These are phyloP conservation scores for Fereydounia khargensis DNA, from an alignment of 1,284 basidiomycete species.

Conservation along the genomic window DNA sequence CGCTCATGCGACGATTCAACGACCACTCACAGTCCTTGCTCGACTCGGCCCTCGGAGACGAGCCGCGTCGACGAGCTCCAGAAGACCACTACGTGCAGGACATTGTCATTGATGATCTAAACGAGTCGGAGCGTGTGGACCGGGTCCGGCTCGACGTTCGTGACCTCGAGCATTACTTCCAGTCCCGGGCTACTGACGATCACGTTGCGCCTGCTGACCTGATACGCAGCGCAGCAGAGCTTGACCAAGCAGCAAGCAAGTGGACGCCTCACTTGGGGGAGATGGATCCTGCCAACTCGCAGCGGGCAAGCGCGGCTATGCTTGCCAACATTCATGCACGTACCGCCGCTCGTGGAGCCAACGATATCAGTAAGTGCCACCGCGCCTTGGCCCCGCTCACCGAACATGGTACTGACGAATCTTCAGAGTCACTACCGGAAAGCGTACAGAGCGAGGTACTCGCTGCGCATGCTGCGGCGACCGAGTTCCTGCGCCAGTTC, in stretches of 20 bases:
- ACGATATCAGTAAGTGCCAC: conserved; percentile 38
- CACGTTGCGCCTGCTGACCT: neutral
- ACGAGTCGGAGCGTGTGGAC: conserved; percentile 65
- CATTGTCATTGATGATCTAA: conserved; percentile 83
- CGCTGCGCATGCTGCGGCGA: conserved; percentile 84
- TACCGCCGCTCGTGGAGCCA: neutral
- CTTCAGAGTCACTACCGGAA: conserved; percentile 75
- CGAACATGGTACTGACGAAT: neutral
- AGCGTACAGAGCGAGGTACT: conserved; percentile 75
- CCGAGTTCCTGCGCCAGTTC: conserved; percentile 93
- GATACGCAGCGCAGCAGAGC: neutral
- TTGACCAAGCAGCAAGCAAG: neutral
- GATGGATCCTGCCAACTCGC: conserved; percentile 1
- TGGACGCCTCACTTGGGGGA: neutral
- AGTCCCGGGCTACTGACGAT: neutral
- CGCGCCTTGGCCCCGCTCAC: neutral
- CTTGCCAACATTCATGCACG: conserved; percentile 11
- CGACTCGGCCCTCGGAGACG: conserved; percentile 60
- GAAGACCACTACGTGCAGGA: conserved; percentile 63
- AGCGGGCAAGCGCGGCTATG: conserved; percentile 8
- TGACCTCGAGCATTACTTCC: conserved; percentile 27
- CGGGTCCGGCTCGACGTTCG: conserved; percentile 78
- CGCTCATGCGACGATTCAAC: conserved; percentile 94
- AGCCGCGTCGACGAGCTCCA: conserved; percentile 15
- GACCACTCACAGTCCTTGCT: conserved; percentile 89